Base-by-base conservation (phyloP, 768 basidiomycete species). In the Auricularia sp. region DNA sequence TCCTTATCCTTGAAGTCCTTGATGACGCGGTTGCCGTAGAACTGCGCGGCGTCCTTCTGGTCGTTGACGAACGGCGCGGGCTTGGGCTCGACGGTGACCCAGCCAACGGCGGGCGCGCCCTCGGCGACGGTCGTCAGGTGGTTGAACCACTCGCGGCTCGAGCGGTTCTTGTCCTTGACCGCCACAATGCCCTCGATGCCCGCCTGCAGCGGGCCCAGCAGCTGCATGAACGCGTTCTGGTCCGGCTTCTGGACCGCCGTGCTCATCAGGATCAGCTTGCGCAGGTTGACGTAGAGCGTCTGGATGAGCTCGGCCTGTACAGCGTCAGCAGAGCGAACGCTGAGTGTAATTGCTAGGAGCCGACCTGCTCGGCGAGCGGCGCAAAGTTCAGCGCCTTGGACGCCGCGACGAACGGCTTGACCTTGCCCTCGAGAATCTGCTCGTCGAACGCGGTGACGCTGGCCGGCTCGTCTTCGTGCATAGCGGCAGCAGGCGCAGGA, bases 1-100 rank as follows among this genome's bases (percentile, higher is more conserved):
- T 98, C 90, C 96, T 91, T 92, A 6, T 92, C 91, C 74, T 93
- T 98, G 81, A 83, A 92, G 67, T 95, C 92, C 74, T 93, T 92
- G 75, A 93, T 87, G 58, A 98, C 83, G 65, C 87, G 85, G 75
- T 97, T 92, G 1, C 87, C 87, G 73, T 93, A 98, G 77, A 92
- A 99, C 71, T 84, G 81, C 11, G 88, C 84, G 3, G 90, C 84
- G 33, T 98, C 93, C 75, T 90, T 95, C 74, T 89, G 83, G 61
- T 94, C 91, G 18, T 75, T 78, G n/a, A 98, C 79, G 67, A 82
- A 88, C 33, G 88, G 84, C 3, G 81, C 91, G 1, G 96, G 96
- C 72, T 90, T 92, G 6, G 85, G 82, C 77, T 91, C 79, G 61
- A 84, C 78, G 36, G 86, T 81, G 53, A 98, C 85, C 97, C 97